phyloP scores from a whole-genome alignment of 75 land plant species.

The Azolla pinnata region DNA sequence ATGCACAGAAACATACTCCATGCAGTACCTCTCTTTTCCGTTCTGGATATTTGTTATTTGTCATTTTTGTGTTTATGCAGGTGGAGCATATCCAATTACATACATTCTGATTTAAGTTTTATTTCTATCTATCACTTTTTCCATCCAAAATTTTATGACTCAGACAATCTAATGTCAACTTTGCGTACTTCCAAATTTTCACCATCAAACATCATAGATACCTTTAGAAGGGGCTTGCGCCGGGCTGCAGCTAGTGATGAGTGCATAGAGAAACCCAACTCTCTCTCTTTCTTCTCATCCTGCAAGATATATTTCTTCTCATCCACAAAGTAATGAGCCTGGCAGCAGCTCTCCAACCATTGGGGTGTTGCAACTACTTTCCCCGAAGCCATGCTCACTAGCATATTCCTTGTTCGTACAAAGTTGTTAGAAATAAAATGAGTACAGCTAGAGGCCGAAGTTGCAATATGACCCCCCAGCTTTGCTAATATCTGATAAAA shows the following conservation, averaged over 20 bases:
- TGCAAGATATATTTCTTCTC: slow-evolving; percentile 64
- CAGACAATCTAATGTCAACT: too few species aligned
- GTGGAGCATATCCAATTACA: too few species aligned
- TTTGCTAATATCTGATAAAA: slow-evolving; percentile 53
- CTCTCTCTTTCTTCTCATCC: slow-evolving; percentile 83
- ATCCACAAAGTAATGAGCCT: slow-evolving; percentile 60
- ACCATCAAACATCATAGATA: slow-evolving; percentile 4
- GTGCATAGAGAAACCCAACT: slow-evolving; percentile 80
- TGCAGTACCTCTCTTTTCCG: too few species aligned
- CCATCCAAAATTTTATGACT: too few species aligned
- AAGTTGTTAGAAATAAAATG: slow-evolving; percentile 84
- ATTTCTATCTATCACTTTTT: too few species aligned
- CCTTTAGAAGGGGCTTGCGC: slow-evolving; percentile 66
- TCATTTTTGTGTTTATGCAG: too few species aligned
- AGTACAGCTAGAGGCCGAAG: slow-evolving; percentile 62
- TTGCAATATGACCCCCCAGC: slow-evolving; percentile 40
- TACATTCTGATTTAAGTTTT: too few species aligned
- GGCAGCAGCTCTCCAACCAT: slow-evolving; percentile 84
- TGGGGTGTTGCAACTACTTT: slow-evolving; percentile 69
- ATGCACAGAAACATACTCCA: too few species aligned
- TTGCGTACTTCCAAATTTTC: too few species aligned
- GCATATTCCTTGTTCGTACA: slow-evolving; percentile 84
- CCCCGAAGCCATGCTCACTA: slow-evolving; percentile 78
- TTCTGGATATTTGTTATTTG: too few species aligned
- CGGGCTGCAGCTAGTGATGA: slow-evolving; percentile 57